phyloP scores from a whole-genome alignment of 2,329 filamentous ascomycete species.

The Aureobasidium lini region DNA sequence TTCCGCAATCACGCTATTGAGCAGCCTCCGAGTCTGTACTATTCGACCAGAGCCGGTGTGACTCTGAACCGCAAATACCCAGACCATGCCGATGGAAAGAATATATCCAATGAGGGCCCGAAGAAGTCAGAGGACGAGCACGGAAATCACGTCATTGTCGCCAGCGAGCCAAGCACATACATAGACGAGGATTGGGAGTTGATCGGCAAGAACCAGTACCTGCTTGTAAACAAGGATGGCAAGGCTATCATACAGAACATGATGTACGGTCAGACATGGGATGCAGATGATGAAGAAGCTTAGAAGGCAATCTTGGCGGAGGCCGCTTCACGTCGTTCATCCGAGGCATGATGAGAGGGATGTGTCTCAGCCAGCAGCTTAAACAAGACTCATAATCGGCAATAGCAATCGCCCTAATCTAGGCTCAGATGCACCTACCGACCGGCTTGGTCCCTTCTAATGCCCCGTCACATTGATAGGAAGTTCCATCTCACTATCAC shows the following conservation, averaged over 20 bases:
- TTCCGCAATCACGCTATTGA: constrained; percentile 46
- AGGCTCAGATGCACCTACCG: too few relatives aligned
- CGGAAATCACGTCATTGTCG: constrained; percentile 47
- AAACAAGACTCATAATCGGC: too few relatives aligned
- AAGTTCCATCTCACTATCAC: too few relatives aligned
- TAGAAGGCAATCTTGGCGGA: neutral
- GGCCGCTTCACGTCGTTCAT: neutral
- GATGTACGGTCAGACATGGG: constrained; percentile 26
- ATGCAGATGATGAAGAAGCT: neutral
- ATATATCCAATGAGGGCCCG: constrained; percentile 27
- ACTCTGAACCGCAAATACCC: constrained; percentile 48
- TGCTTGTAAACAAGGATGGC: constrained; percentile 35
- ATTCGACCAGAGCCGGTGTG: constrained; percentile 40
- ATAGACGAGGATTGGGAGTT: constrained; percentile 45
- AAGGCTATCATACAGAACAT: constrained; percentile 20
- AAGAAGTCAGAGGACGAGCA: constrained; percentile 32
- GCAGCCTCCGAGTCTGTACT: constrained; percentile 47
- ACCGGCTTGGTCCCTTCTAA: too few relatives aligned
- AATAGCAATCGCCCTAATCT: too few relatives aligned
- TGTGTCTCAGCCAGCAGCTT: too few relatives aligned
- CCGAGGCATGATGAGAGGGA: too few relatives aligned
- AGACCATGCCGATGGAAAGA: constrained; percentile 37
- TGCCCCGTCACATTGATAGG: too few relatives aligned
- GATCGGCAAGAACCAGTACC: constrained; percentile 40
- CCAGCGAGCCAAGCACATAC: constrained; percentile 49